Evolutionary conservation across 495 filamentous ascomycete species (phyloP), one percentile per base, ranked within the genome.

Genomic region (Halenospora varia): DNA sequence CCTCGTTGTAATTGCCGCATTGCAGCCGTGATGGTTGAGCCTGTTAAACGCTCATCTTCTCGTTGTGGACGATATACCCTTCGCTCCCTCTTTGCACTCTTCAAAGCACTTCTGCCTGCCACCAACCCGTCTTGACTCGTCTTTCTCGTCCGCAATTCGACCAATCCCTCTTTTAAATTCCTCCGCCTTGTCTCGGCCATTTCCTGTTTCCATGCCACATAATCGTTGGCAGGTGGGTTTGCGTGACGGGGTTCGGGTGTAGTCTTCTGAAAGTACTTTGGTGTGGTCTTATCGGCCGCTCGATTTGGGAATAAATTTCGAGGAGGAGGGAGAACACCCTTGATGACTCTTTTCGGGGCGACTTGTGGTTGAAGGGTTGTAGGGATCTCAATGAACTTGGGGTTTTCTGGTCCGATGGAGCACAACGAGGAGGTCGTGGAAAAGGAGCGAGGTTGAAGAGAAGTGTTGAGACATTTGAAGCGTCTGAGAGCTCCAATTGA

Each of bases 311-410:
- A 90, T 51, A 91, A 67, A 51, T 84, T 74, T 53, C 86, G 79
- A 25, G 88, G 89, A 4, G 82, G 75, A 9, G 88, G 88, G 1
- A 92, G 82, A 20, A 80, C 79, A 67, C 88, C 88, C 73, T 89
- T 90, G 56, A 88, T 75, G 55, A 66, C 72, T 18, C 66, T 73
- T 42, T 77, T 77, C 9, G 66, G 60, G 9, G 70, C 67, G 13
- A 72, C 70, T 64, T 64, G 59, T 17, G 66, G 70, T 69, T 81
- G 77, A 29, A 66, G 63, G 2, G 84, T 77, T 64, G 82, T 78
- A 26, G 89, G 89, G 42, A 91, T 71, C 58, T 89, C 80, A 67
- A 92, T 83, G 74, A 84, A 92, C 55, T 79, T 78, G 57, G 88
- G 89, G 44, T 83, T 88, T 66, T 90, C 86, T 15, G 88, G 89